Conservation (phyloP, 306 rosid species). For the Cicer bijugum region DNA sequence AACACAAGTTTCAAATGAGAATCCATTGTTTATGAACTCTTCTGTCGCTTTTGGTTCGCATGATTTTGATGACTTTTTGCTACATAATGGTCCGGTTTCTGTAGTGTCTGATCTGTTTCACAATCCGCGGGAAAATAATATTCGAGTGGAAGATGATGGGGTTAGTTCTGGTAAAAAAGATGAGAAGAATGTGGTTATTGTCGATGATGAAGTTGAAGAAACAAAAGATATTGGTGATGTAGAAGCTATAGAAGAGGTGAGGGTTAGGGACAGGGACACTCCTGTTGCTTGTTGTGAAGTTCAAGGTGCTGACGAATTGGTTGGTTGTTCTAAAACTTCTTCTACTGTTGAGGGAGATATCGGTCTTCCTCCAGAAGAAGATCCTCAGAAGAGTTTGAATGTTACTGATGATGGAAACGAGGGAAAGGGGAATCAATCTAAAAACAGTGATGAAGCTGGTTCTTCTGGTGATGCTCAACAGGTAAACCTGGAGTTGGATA, state of each 20-base stretch:
- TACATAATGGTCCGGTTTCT: slow-evolving; percentile 38
- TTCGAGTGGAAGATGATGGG: slow-evolving; percentile 32
- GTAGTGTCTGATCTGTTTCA: slow-evolving; percentile 41
- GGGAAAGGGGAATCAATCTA: slow-evolving; percentile 36
- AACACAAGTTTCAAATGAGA: slow-evolving; percentile 52
- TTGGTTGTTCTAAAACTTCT: slow-evolving; percentile 37
- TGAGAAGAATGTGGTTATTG: slow-evolving; percentile 32
- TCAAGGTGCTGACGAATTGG: slow-evolving; percentile 48
- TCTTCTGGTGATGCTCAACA: slow-evolving; percentile 39
- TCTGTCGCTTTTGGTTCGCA: slow-evolving; percentile 82
- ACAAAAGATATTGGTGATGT: slow-evolving; percentile 40
- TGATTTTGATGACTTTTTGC: slow-evolving; percentile 79
- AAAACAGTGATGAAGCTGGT: slow-evolving; percentile 43
- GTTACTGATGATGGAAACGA: slow-evolving; percentile 30
- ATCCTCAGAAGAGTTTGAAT: slow-evolving; percentile 40
- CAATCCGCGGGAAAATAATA: slow-evolving; percentile 37
- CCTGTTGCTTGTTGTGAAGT: slow-evolving; percentile 54
- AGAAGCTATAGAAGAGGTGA: slow-evolving; percentile 45
- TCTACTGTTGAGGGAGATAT: slow-evolving; percentile 42
- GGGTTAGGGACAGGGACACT: slow-evolving; percentile 52
- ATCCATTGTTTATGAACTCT: slow-evolving; percentile 72
- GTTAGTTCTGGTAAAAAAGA: slow-evolving; percentile 38
- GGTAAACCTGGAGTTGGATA: slow-evolving; percentile 45
- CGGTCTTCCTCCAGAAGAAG: slow-evolving; percentile 47
- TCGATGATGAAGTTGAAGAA: slow-evolving; percentile 44